Evolutionary conservation across 1,284 basidiomycete species (phyloP).

Genomic region (Tilletia setariae): DNA sequence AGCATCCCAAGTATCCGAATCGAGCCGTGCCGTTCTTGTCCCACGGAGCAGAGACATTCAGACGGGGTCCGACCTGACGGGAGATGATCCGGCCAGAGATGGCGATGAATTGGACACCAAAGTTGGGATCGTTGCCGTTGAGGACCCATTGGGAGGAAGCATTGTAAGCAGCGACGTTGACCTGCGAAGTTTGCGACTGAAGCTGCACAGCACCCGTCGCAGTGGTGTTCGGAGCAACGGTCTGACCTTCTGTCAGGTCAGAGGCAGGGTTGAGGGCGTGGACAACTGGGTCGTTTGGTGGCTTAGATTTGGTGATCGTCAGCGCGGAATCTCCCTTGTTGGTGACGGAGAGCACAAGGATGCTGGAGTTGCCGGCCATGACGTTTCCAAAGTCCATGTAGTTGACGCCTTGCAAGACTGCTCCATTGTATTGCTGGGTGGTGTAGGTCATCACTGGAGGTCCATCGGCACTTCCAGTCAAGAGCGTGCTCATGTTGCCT

Average conservation of each 20-base stretch:
- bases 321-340: conserved; percentile 21
- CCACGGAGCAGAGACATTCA: neutral
- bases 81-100: conserved; percentile 22
- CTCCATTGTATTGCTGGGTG: conserved; percentile 20
- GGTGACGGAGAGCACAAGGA: conserved; percentile 19
- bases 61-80: conserved; percentile 17
- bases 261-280: conserved; percentile 17
- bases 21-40: conserved; percentile 19
- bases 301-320: conserved; percentile 24
- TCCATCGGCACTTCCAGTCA: conserved; percentile 19
- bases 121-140: conserved; percentile 26
- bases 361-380: neutral
- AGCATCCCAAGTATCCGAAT: conserved; percentile 23
- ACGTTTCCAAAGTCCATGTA: conserved; percentile 25
- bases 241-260: conserved; percentile 22
- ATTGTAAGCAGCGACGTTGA: conserved; percentile 20
- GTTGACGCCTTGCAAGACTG: neutral
- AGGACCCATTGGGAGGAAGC: conserved; percentile 19
- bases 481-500: conserved; percentile 7
- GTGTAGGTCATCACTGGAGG: conserved; percentile 5
- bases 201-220: conserved; percentile 16
- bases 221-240: conserved; percentile 12
- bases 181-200: neutral
- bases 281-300: conserved; percentile 12
- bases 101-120: conserved; percentile 24